Base-by-base conservation (phyloP, 176 grass and related monocot species). In the Tuctoria greenei region DNA sequence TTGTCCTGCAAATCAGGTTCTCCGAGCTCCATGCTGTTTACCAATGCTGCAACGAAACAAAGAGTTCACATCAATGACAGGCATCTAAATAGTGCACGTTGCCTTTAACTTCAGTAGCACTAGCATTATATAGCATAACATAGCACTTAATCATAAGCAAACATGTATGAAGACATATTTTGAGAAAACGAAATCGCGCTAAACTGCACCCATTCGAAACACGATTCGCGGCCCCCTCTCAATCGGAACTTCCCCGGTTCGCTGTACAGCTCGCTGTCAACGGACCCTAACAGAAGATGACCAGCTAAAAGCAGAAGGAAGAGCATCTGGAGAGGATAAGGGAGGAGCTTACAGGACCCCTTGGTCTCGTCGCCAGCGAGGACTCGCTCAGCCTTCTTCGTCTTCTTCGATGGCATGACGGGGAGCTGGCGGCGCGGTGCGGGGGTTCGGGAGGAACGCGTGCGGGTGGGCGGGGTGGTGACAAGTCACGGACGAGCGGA, bases 1-100 rank as follows among this genome's bases (percentile, higher is more conserved):
- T 72, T 89, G 39, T 63, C 78, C 71, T 74, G 78, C 50, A 70
- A 41, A 79, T 90, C 85, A 79, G 46, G 34, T 55, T 64, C 64
- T 42, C 40, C 57, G 41, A 45, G 47, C 18, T 72, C 59, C 69
- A 25, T 79, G 63, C 24, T 75, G 47, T 39, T 59, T 34, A 51
- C 83, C 74, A 69, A 65, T 81, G 61, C 31, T 87, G 75, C 68
- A 81, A 43, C 41, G 46, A 39, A 81, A 86, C 23, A 79, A 31
- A 50, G 12, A 52, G 21, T 28, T 67, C 42, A 12, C 34, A 70
- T 66, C 67, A 52, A 26, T 59, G 3, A 11, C 49, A 87, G 47
- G 38, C 69, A 66, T 79, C 64, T 80, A 65, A 60, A 64, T 35
- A 20, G 50, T 74, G 49, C 51, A 21, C 39, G 72, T 50, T 18